Base-by-base conservation (phyloP, 192 early-diverging fungal genomes). In the Physocladia obscura region DNA sequence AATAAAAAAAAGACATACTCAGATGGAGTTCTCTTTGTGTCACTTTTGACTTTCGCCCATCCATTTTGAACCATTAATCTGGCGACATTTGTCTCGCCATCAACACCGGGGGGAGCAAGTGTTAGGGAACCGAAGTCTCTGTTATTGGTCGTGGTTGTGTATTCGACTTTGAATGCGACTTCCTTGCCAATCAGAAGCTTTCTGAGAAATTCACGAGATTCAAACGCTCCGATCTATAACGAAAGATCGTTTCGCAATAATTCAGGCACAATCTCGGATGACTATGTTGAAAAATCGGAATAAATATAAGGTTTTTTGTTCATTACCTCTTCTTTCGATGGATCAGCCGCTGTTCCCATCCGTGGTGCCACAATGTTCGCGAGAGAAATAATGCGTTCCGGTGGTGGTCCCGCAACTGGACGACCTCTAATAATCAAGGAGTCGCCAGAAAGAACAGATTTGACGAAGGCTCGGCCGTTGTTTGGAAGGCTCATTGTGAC, bases 371-470 rank as follows among this genome's bases (percentile, higher is more conserved):
- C 77, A 49, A 96, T 84, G 75, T 89, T 89, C 47, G 89, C 83
- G 13, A 97, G 83, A 34, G 89, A 90, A 15, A 99, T 74, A n/a
- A 89, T 81, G 48, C 88, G 86, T 74, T 96, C 96, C 0, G 91
- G 82, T 38, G 95, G 93, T 27, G 95, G 94, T 24, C 90, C 91
- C 59, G 86, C 86, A 29, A 82, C 79, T 31, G 91, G 91, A 50
- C 84, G 89, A 38, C 93, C 93, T 40, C 91, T 87, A 26, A 99
- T 84, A 54, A 96, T 84, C 38, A 99, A 82, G 56, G 91, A 91
- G 84, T 98, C 94, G 56, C 94, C 95, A 8, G 93, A 95, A 54
- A 98, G 81, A 21, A 94, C 91, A 34, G 81, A 89, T 76, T 98
- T 98, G 70, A 95, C 91, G 4, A 87, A 76, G 59, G 91, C 95